Evolutionary conservation across 2,329 filamentous ascomycete species (phyloP), one percentile per base, ranked within the genome.

Genomic region (Hysterium pulicare): DNA sequence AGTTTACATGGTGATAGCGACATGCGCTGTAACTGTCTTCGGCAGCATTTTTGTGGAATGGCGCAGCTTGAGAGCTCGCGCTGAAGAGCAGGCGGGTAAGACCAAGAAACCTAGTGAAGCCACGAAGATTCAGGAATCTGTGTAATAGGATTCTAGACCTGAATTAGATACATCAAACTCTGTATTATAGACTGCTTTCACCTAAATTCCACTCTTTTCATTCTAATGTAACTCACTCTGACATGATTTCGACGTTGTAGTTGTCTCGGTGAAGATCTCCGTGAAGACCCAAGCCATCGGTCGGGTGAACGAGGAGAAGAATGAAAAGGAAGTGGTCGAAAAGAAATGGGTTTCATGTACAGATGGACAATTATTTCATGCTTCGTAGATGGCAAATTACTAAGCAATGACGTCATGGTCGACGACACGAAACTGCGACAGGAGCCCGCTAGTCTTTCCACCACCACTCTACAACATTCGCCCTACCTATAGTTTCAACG

Each of bases 171-270:
- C 9, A 20, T 9, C 8, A 36, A 36, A 36, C 10, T 17, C 19
- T 19, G 33, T 19, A 8, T 36, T 36, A 15, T 19, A 19, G 33
- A 6, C 8, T 9, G 10, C 8, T 19, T 20, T 36, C 7, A 21
- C 15, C 33, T 36, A 15, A 9, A 36, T 15, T 36, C 33, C 10
- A 8, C 19, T 22, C 19, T 36, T 21, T 7, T 36, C 17, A 19
- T 36, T 5, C 21, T 36, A 22, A 20, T 36, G 20, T 36, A 6
- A 16, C 15, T 95, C 77, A 95, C 94, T 28, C 24, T 28, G 13
- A 8, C 8, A 28, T 8, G 24, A 13, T 28, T 28, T 7, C 13
- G 13, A 28, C 13, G 24, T 28, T n/a, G 24, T 8, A 13, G 24
- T 28, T 8, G 24, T 28, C 24, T 28, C 13, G 24, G 24, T 28